Evolutionary conservation across 495 filamentous ascomycete species (phyloP), one percentile per base, ranked within the genome.

Genomic region (Chaetomium fimeti): DNA sequence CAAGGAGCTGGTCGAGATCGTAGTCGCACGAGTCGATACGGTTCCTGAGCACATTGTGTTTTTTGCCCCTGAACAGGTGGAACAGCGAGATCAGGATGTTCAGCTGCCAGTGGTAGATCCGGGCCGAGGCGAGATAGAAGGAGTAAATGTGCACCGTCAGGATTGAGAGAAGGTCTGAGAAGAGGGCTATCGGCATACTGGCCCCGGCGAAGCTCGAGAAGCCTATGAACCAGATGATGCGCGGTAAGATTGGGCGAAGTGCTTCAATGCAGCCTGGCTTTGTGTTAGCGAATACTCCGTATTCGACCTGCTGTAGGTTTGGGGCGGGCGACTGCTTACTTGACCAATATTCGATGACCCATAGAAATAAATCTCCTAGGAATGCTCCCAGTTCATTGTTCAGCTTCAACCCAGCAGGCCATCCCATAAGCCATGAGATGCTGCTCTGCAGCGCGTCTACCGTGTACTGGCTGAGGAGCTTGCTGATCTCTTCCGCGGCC

Each of bases 11-110:
- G 72, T 99, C 94, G 20, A 99, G 88, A 73, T 97, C 94, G 75
- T 99, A 99, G 76, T 99, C 94, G 81, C 95, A 99, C 43, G 91
- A 93, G 73, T 99, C 94, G 67, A 98, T 97, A 73, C 94, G 91
- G 69, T 97, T 97, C 66, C 94, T 87, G 15, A 99, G 85, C 9
- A 99, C 91, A 65, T 99, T 99, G 64, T 94, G 88, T 72, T 99
- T 99, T 73, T 98, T 98, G 54, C 94, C 94, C 25, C 92, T 90
- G 71, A 99, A 99, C 2, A 99, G 85, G 77, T 99, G 94, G 77
- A 99, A 99, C 32, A 98, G 87, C 24, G 93, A 97, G 54, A 93
- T 88, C 56, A 99, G 89, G 61, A 98, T 97, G 28, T 88, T 96
- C 40, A 98, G 86, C 71, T 99, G 95, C 93, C 94, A 98, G 77